Conservation (phyloP, 2,329 filamentous ascomycete species). For the Aspergillus pseudoviridinutans region DNA sequence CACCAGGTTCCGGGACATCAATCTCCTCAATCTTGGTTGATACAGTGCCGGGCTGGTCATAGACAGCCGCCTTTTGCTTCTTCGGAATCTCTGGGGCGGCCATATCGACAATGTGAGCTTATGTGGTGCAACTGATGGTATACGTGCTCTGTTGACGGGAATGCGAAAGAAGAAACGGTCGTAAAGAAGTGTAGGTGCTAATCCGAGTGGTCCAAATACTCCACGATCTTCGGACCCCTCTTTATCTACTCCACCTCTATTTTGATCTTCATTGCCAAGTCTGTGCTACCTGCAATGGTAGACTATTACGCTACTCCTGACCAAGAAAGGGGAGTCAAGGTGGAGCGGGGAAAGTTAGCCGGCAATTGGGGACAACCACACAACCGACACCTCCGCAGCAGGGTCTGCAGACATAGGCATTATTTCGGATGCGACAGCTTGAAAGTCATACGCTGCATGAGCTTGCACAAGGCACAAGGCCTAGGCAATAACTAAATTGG, state of each 20-base stretch:
- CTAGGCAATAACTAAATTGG: too few relatives aligned
- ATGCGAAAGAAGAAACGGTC: not conserved
- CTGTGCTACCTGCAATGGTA: not conserved
- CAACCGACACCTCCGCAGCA: not conserved
- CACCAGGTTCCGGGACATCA: slow-evolving; percentile 61
- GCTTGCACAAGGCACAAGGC: not conserved
- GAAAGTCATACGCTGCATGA: not conserved
- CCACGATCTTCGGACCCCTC: not conserved
- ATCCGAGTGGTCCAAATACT: not conserved
- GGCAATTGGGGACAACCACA: not conserved
- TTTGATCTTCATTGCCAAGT: not conserved
- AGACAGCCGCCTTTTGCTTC: slow-evolving; percentile 61
- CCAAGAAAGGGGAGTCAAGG: not conserved
- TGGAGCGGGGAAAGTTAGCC: not conserved
- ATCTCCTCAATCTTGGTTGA: slow-evolving; percentile 62
- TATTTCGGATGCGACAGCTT: not conserved
- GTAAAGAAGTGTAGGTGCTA: not conserved
- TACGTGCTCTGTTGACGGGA: not conserved
- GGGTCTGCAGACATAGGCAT: not conserved
- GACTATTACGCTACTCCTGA: not conserved
- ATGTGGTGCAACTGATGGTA: not conserved
- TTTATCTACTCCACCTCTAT: not conserved
- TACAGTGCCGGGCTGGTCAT: slow-evolving; percentile 62
- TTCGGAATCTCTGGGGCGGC: slow-evolving; percentile 46
- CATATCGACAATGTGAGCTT: slow-evolving; percentile 21